Percentiles rank a stretch among this genome's conserved stretches.
Conservation (phyloP, 345 rosid species). For the Dipteronia sinensis region DNA sequence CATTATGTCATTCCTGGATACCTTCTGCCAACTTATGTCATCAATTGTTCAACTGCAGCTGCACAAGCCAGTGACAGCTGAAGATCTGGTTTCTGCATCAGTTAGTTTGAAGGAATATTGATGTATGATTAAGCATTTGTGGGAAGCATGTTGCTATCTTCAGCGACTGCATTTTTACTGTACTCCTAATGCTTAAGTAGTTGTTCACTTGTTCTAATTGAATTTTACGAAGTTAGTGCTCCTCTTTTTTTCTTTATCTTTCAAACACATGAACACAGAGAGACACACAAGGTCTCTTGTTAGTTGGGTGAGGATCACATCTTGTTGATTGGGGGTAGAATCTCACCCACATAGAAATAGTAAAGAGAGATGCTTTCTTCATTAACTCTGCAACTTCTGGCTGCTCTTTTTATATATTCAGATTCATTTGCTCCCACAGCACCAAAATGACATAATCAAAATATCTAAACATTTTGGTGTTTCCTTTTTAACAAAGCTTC, state of each 20-base stretch:
- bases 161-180: not conserved
- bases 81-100: constrained; percentile 55
- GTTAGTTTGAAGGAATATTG: constrained; percentile 23
- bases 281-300: not conserved
- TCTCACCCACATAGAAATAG: too few relatives aligned
- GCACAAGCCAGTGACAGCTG: constrained; percentile 65
- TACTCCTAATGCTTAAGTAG: not conserved
- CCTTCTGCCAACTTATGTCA: not conserved
- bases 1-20: not conserved
- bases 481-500: not conserved
- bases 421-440: not conserved
- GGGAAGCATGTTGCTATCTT: not conserved
- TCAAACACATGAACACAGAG: not conserved
- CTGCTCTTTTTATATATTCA: too few relatives aligned
- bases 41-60: constrained; percentile 48
- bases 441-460: not conserved
- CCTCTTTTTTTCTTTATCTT: not conserved
- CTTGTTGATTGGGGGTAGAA: not conserved
- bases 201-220: not conserved
- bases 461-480: not conserved
- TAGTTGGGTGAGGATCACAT: not conserved
- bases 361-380: not conserved
- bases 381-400: not conserved
- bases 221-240: not conserved
- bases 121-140: constrained; percentile 11